Evolutionary conservation across 331 rosid genomes (phyloP).

Genomic region (Erythrophleum ivorense): DNA sequence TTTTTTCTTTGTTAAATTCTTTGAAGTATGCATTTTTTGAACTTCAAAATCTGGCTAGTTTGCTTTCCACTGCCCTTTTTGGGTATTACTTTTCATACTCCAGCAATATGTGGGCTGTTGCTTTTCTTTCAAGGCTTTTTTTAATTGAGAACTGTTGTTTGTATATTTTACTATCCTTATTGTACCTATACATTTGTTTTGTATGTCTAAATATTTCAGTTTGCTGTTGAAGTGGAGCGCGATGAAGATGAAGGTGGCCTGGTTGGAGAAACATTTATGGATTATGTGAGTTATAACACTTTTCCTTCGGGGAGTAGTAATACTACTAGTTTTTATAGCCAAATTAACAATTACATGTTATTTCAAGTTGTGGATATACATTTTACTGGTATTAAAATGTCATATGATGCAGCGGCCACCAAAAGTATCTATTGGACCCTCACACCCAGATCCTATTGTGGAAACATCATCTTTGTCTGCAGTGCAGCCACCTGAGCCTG

Average conservation of each 20-base stretch:
- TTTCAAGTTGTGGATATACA: slow-evolving; percentile 41
- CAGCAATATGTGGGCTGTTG: background rate
- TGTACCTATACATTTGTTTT: slow-evolving; percentile 21
- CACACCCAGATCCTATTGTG: slow-evolving; percentile 94
- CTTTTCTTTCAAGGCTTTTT: slow-evolving; percentile 7
- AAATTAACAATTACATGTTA: slow-evolving; percentile 33
- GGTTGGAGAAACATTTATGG: slow-evolving; percentile 96
- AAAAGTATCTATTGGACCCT: slow-evolving; percentile 87
- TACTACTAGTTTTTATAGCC: slow-evolving; percentile 28
- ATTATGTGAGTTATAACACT: slow-evolving; percentile 75
- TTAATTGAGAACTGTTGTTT: slow-evolving; percentile 3
- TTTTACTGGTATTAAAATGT: slow-evolving; percentile 42
- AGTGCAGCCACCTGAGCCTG: slow-evolving; percentile 98
- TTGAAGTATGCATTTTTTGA: background rate
- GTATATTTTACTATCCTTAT: slow-evolving; percentile 25
- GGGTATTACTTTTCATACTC: background rate
- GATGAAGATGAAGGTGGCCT: slow-evolving; percentile 99
- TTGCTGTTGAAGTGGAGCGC: slow-evolving; percentile 96
- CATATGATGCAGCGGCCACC: slow-evolving; percentile 84
- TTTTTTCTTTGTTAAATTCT: background rate
- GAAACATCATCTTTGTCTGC: slow-evolving; percentile 98
- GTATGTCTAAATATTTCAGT: slow-evolving; percentile 53
- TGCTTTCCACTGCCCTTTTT: background rate
- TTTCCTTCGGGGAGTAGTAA: slow-evolving; percentile 26
- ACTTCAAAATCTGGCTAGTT: background rate